Conservation (phyloP, 768 basidiomycete species). For the Leccinellum albellum region DNA sequence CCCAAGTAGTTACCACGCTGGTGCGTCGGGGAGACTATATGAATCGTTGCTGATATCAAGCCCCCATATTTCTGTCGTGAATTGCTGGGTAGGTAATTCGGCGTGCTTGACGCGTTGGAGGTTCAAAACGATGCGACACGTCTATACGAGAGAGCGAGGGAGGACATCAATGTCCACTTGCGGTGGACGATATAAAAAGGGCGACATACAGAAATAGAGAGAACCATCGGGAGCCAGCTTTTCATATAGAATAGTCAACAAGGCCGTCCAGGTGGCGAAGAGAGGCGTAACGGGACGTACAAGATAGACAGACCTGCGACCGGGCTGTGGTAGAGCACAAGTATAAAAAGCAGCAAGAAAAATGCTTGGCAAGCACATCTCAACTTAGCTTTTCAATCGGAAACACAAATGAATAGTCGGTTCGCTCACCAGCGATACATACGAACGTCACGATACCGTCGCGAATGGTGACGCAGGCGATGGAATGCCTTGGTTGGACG, state of each 20-base stretch:
- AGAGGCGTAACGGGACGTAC: slow-evolving; percentile 1
- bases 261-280: background rate
- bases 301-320: slow-evolving; percentile 5
- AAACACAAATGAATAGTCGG: background rate
- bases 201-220: slow-evolving; percentile 16
- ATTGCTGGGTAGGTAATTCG: background rate
- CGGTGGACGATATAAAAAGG: background rate
- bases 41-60: slow-evolving; percentile 15
- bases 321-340: background rate
- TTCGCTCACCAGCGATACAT: background rate
- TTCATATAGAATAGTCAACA: background rate
- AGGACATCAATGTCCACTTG: background rate
- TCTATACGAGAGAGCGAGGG: slow-evolving; percentile 1
- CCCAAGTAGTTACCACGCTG: background rate
- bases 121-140: slow-evolving; percentile 18
- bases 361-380: slow-evolving; percentile 9
- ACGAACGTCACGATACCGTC: slow-evolving; percentile 9
- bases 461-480: slow-evolving; percentile 22
- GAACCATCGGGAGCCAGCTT: slow-evolving; percentile 18
- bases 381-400: background rate
- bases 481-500: background rate
- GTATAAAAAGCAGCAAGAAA: slow-evolving; percentile 4
- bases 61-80: slow-evolving; percentile 18
- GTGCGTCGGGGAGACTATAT: slow-evolving; percentile 3
- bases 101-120: background rate